A percentile compares a stretch with the other conserved stretches of the same genome.
Conservation (phyloP, 129 eudicot genomes). For the Heracleum sosnowskyi region DNA sequence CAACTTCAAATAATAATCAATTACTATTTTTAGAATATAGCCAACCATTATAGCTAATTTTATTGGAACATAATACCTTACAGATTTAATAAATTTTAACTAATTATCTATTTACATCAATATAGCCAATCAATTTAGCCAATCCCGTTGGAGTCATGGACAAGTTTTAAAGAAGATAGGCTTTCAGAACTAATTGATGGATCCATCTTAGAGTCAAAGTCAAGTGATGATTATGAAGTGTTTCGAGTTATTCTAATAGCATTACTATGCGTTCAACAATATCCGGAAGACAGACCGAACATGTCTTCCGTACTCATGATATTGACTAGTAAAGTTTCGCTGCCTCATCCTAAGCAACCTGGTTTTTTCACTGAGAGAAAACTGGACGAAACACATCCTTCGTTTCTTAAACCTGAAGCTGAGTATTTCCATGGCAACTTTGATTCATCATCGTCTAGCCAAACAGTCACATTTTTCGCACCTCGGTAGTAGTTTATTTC, state of each 20-base stretch:
- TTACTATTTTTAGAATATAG: no score
- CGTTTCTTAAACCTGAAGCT: not conserved
- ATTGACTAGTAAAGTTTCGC: constrained; percentile 30
- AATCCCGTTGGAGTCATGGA: no score
- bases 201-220: constrained; percentile 6
- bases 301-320: constrained; percentile 42
- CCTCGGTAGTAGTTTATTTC: not conserved
- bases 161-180: constrained; percentile 26
- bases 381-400: constrained; percentile 23
- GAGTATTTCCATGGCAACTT: not conserved
- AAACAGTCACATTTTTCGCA: not conserved
- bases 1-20: no score
- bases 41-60: no score
- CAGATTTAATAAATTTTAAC: no score
- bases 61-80: no score
- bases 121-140: no score
- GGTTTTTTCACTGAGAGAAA: constrained; percentile 38
- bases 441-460: constrained; percentile 13
- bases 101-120: no score
- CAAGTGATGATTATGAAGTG: constrained; percentile 18
- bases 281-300: constrained; percentile 51
- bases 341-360: constrained; percentile 39
- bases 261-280: constrained; percentile 44
- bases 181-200: constrained; percentile 33
- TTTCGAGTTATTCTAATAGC: constrained; percentile 29